Evolutionary conservation across 257 asterid genomes (phyloP), one percentile per base, ranked within the genome.

Genomic region (Coffea eugenioides): DNA sequence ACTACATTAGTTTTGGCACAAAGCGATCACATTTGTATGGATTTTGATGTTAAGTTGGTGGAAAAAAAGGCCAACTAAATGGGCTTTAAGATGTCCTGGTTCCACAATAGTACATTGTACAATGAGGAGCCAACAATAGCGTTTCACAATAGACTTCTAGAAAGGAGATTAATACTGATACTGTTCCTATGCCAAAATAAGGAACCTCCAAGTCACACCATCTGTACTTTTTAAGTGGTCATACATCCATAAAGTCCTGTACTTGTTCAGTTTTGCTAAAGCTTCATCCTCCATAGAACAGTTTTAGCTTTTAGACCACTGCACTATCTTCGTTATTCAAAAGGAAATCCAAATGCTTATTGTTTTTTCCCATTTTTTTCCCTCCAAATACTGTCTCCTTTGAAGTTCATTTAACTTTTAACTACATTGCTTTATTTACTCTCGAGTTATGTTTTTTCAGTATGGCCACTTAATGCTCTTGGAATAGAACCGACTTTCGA

Each of bases 401-500:
- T 81, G 84, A 41, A 69, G 64, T 2, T 75, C 56, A 31, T n/a
- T n/a, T n/a, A n/a, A n/a, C n/a, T n/a, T 18, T 21, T 27, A 51
- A 25, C 18, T 45, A 61, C 72, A 64, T 41, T 15, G 36, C 4
- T 48, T 59, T 20, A 41, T 76, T 72, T 36, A 25, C 34, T 25
- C n/a, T 27, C 8, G 57, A 25, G 3, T 25, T 45, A 46, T 69
- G 62, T 71, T 83, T 27, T 59, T 83, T 77, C 92, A 94, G 97
- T 80, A 1, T 92, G 90, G 93, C 95, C 97, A 10, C 88, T 94
- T 75, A 87, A 73, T 79, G 91, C 88, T 72, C 82, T 92, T 45
- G 97, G 97, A 61, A 84, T 94, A 84, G 98, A 91, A 87, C 97
- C 97, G 5, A 83, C 87, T 75, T 89, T 92, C 86, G 79, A 81